Evolutionary conservation across 768 basidiomycete genomes (phyloP).

Genomic region (Hydnomerulius pinastri): DNA sequence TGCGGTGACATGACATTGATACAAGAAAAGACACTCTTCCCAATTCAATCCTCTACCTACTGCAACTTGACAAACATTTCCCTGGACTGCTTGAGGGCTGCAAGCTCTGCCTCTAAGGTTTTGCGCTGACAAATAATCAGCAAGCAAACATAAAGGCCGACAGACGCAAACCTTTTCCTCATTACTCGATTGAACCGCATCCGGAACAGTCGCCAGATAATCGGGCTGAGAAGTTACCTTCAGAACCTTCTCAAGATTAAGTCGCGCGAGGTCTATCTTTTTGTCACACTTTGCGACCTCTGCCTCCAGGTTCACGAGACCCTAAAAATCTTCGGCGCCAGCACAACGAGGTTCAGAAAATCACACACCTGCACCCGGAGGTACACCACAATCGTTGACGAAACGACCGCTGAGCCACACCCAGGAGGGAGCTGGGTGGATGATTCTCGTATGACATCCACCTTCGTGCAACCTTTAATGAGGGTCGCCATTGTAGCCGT

Average conservation of each 20-base stretch:
- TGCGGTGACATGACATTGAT: too few relatives aligned
- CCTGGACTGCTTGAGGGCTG: slow-evolving; percentile 68
- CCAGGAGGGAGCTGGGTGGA: slow-evolving; percentile 76
- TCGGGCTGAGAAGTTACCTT: slow-evolving; percentile 74
- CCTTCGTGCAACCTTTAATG: slow-evolving; percentile 85
- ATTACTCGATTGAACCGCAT: slow-evolving; percentile 70
- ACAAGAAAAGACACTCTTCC: too few relatives aligned
- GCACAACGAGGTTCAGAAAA: background rate
- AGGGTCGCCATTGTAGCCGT: slow-evolving; percentile 73
- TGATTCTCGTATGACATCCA: slow-evolving; percentile 62
- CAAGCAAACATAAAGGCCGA: background rate
- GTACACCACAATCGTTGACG: slow-evolving; percentile 72
- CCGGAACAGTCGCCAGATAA: slow-evolving; percentile 81
- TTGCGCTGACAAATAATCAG: slow-evolving; percentile 51
- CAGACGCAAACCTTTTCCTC: slow-evolving; percentile 71
- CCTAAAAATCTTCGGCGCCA: slow-evolving; percentile 45
- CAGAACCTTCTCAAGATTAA: slow-evolving; percentile 74
- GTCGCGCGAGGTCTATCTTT: slow-evolving; percentile 72
- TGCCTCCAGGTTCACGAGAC: slow-evolving; percentile 83
- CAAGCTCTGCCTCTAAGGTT: slow-evolving; percentile 78
- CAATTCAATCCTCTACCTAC: slow-evolving; percentile 32
- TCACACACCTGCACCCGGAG: slow-evolving; percentile 79
- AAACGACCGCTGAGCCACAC: slow-evolving; percentile 83
- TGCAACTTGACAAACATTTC: slow-evolving; percentile 76
- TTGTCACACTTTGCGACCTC: slow-evolving; percentile 91